A percentile compares a stretch with the other conserved stretches of the same genome.
phyloP scores from a whole-genome alignment of 2,329 filamentous ascomycete genomes.

The Cladorrhinum sp. region DNA sequence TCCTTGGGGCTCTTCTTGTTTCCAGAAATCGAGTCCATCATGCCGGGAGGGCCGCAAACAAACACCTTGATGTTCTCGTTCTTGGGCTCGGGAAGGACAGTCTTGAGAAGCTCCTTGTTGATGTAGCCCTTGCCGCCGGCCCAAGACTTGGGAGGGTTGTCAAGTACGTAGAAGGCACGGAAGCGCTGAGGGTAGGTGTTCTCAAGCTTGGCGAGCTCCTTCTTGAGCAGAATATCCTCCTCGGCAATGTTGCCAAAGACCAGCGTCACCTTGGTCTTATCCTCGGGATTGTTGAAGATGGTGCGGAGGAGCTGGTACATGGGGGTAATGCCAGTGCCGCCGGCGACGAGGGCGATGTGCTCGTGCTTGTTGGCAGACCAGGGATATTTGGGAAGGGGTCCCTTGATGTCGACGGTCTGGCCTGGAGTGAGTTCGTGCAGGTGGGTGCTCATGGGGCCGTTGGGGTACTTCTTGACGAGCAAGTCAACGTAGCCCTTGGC shows the following conservation, averaged over 20 bases:
- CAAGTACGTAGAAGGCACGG: constrained; percentile 89
- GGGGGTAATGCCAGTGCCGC: constrained; percentile 93
- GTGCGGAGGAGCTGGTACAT: constrained; percentile 92
- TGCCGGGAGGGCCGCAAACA: constrained; percentile 84
- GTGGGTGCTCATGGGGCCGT: constrained; percentile 88
- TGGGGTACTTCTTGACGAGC: constrained; percentile 85
- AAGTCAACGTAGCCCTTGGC: constrained; percentile 80
- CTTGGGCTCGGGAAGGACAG: constrained; percentile 89
- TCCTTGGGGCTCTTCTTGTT: constrained; percentile 87
- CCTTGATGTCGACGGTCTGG: constrained; percentile 86
- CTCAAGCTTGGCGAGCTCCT: constrained; percentile 80
- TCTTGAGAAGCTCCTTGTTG: constrained; percentile 90
- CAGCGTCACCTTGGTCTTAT: constrained; percentile 96
- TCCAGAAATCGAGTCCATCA: constrained; percentile 93
- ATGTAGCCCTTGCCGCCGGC: constrained; percentile 74
- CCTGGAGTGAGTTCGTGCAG: constrained; percentile 79
- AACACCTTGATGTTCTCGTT: constrained; percentile 92
- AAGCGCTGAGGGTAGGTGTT: constrained; percentile 95
- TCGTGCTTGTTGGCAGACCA: constrained; percentile 92
- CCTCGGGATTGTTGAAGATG: constrained; percentile 94
- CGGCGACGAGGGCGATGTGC: constrained; percentile 84
- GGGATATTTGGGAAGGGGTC: constrained; percentile 88
- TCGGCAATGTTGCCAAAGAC: constrained; percentile 88
- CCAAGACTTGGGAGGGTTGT: constrained; percentile 80
- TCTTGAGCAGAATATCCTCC: constrained; percentile 87